phyloP scores from a whole-genome alignment of 768 basidiomycete genomes.

The Trametes maxima region DNA sequence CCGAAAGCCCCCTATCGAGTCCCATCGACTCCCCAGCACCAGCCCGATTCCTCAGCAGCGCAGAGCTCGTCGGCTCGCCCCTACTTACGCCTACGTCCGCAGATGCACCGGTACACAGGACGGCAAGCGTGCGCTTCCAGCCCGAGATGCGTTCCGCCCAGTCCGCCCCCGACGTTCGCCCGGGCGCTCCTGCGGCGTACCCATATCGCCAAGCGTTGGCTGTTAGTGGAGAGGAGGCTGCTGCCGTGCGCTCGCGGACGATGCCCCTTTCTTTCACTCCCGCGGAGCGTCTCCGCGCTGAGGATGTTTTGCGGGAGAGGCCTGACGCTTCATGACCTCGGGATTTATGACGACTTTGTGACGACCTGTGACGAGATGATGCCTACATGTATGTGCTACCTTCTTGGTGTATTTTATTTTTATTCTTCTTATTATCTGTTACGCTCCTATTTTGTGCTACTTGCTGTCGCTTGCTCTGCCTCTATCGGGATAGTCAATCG shows the following conservation, averaged over 20 bases:
- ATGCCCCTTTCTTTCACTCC: slow-evolving; percentile 14
- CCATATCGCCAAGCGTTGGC: neutral
- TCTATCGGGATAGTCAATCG: too few relatives aligned
- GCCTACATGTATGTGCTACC: too few relatives aligned
- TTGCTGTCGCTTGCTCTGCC: too few relatives aligned
- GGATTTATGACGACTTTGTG: neutral
- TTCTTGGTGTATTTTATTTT: too few relatives aligned
- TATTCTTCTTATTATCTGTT: too few relatives aligned
- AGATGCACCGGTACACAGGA: neutral
- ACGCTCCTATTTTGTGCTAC: too few relatives aligned
- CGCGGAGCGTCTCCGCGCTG: slow-evolving; percentile 12
- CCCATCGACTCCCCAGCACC: neutral
- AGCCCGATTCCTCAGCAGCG: slow-evolving; percentile 14
- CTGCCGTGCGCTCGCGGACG: slow-evolving; percentile 16
- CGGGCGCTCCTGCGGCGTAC: neutral
- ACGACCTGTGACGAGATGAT: neutral
- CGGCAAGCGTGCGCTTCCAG: slow-evolving; percentile 18
- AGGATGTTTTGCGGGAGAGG: slow-evolving; percentile 8
- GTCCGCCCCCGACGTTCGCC: slow-evolving; percentile 13
- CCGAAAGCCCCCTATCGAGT: slow-evolving; percentile 11
- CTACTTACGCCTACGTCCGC: neutral
- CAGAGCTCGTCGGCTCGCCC: slow-evolving; percentile 16
- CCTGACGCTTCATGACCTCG: neutral
- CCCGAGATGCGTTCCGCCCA: neutral
- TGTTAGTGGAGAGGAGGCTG: slow-evolving; percentile 6